phyloP scores from a whole-genome alignment of 768 basidiomycete genomes.

The Hericium rajendrae region DNA sequence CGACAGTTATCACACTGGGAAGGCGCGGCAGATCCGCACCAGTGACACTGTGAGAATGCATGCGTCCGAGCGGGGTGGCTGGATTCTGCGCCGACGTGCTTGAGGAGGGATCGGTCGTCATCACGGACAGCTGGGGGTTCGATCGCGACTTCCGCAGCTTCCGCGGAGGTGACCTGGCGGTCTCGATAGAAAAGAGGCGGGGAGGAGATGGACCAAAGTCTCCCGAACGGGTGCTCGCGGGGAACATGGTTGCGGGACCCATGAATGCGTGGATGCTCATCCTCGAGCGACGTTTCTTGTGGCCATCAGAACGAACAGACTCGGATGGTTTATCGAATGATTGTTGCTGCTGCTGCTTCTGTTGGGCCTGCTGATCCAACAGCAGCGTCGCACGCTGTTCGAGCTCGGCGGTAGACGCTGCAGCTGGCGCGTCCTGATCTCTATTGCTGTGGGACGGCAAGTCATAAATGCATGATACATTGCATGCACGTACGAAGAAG shows the following conservation, averaged over 20 bases:
- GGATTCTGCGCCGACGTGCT: constrained; percentile 15
- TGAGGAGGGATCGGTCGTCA: neutral
- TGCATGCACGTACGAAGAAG: neutral
- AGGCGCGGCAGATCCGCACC: constrained; percentile 50
- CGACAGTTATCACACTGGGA: constrained; percentile 17
- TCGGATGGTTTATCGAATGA: constrained; percentile 1
- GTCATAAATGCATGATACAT: neutral
- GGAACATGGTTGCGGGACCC: constrained; percentile 37
- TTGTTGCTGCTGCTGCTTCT: constrained; percentile 4
- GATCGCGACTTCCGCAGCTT: constrained; percentile 69
- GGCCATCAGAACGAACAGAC: constrained; percentile 5
- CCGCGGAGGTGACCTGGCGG: constrained; percentile 28
- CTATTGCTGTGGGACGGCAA: constrained; percentile 35
- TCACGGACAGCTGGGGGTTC: constrained; percentile 45
- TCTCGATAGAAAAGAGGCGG: constrained; percentile 10
- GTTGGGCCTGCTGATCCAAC: constrained; percentile 5
- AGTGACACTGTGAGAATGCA: constrained; percentile 74
- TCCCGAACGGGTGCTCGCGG: constrained; percentile 20
- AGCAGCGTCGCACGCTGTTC: constrained; percentile 29
- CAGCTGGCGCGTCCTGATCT: constrained; percentile 51
- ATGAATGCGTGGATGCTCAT: constrained; percentile 60
- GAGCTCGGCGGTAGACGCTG: constrained; percentile 34
- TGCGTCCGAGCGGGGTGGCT: constrained; percentile 37
- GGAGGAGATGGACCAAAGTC: constrained; percentile 4
- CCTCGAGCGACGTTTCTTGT: constrained; percentile 22